Evolutionary conservation across 306 rosid genomes (phyloP).

Genomic region (Pueraria montana): DNA sequence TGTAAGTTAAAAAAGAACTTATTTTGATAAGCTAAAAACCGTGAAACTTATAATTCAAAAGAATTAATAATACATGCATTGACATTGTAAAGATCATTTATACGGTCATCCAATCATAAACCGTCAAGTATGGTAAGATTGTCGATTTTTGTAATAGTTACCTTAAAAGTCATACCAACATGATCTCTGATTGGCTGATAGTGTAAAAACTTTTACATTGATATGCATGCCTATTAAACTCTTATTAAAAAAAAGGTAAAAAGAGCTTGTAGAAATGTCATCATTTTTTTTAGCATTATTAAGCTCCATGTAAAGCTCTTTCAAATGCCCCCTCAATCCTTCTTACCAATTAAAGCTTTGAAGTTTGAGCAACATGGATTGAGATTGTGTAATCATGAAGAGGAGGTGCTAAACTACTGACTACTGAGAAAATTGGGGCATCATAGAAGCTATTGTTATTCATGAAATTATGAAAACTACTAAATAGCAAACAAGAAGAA

Average conservation of each 20-base stretch:
- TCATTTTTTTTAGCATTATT: background rate
- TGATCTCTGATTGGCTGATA: background rate
- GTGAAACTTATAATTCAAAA: background rate
- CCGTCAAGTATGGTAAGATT: background rate
- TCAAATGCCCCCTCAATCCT: background rate
- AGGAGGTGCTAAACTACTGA: constrained; percentile 16
- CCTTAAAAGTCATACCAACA: background rate
- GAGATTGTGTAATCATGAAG: constrained; percentile 18
- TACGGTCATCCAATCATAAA: background rate
- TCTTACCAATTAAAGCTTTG: background rate
- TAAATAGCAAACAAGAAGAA: constrained; percentile 18
- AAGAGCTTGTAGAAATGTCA: too few relatives aligned
- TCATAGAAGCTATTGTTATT: background rate
- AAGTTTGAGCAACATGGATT: constrained; percentile 9
- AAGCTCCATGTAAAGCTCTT: background rate
- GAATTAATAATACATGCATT: background rate
- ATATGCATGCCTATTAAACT: background rate
- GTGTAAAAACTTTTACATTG: background rate
- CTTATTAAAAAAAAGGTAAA: too few relatives aligned
- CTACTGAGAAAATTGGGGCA: constrained; percentile 2
- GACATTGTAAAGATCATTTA: background rate
- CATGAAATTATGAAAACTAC: background rate
- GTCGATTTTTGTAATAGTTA: background rate
- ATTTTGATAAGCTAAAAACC: background rate
- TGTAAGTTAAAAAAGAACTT: background rate